Percentiles rank a stretch among this genome's conserved stretches.
phyloP scores from a whole-genome alignment of 306 rosid species.

The Leucaena leucocephala region DNA sequence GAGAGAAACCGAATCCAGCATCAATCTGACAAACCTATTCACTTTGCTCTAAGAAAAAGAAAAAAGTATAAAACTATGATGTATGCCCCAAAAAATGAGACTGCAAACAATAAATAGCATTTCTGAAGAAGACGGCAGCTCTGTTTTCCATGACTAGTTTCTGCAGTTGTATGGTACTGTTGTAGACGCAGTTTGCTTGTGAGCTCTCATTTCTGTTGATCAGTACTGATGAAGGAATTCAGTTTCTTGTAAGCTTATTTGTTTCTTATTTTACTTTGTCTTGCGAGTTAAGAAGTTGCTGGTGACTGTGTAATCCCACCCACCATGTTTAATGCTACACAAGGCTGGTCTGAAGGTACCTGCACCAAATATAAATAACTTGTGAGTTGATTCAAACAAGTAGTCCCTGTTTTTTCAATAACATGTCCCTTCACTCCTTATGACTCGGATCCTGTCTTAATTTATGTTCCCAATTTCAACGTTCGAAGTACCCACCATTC shows the following conservation, averaged over 20 bases:
- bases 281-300: not conserved
- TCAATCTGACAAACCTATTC: not conserved
- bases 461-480: not conserved
- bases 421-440: not conserved
- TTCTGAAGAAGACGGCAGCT: not conserved
- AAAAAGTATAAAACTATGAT: not conserved
- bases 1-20: not conserved
- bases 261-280: not conserved
- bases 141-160: not conserved
- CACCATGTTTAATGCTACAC: constrained; percentile 57
- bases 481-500: not conserved
- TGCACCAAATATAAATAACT: constrained; percentile 35
- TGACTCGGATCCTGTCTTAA: constrained; percentile 20
- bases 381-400: not conserved
- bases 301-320: constrained; percentile 57
- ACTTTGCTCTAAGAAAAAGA: not conserved
- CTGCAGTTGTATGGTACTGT: constrained; percentile 1
- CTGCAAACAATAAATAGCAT: not conserved
- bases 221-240: not conserved
- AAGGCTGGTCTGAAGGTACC: constrained; percentile 55
- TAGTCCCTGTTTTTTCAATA: constrained; percentile 1
- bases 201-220: not conserved
- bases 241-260: constrained; percentile 21
- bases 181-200: constrained; percentile 3
- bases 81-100: not conserved